phyloP scores from a whole-genome alignment of 106 monocot genomes.

The Gastrodia elata region DNA sequence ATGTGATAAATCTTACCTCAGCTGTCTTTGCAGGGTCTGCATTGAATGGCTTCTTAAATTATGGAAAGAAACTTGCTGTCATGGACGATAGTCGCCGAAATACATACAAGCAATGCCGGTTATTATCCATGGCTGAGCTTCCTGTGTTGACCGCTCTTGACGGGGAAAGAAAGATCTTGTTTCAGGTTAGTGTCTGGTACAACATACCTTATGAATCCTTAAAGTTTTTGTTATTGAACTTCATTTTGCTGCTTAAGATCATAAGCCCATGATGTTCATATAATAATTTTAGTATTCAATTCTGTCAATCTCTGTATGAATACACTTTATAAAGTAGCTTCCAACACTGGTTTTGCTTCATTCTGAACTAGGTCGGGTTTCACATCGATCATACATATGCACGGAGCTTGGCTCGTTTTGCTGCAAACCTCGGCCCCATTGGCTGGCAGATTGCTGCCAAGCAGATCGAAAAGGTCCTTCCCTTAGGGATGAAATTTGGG shows the following conservation, averaged over 20 bases:
- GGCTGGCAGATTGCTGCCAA: slow-evolving; percentile 67
- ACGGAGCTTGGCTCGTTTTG: slow-evolving; percentile 88
- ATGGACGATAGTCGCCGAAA: slow-evolving; percentile 72
- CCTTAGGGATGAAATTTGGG: slow-evolving; percentile 72
- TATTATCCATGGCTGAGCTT: slow-evolving; percentile 17
- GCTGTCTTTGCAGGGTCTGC: slow-evolving; percentile 32
- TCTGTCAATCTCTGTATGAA: not conserved
- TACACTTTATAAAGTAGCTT: not conserved
- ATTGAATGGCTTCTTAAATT: slow-evolving; percentile 31
- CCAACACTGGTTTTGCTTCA: not conserved
- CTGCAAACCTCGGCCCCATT: slow-evolving; percentile 60
- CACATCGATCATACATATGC: slow-evolving; percentile 70
- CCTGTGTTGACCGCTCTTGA: slow-evolving; percentile 54
- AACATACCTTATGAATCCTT: not conserved
- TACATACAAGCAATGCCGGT: slow-evolving; percentile 49
- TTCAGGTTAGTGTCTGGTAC: slow-evolving; percentile 41
- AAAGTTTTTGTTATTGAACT: no score
- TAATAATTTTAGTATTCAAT: not conserved
- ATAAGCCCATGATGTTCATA: not conserved
- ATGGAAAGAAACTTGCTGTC: slow-evolving; percentile 37
- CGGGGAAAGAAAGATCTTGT: slow-evolving; percentile 51
- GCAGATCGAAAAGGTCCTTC: slow-evolving; percentile 54
- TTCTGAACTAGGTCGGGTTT: slow-evolving; percentile 55
- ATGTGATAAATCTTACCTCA: not conserved
- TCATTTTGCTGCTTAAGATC: not conserved